These are phyloP conservation scores for Sporothrix curviconia DNA, from an alignment of 2,329 filamentous ascomycete species.

Conservation along the genomic window DNA sequence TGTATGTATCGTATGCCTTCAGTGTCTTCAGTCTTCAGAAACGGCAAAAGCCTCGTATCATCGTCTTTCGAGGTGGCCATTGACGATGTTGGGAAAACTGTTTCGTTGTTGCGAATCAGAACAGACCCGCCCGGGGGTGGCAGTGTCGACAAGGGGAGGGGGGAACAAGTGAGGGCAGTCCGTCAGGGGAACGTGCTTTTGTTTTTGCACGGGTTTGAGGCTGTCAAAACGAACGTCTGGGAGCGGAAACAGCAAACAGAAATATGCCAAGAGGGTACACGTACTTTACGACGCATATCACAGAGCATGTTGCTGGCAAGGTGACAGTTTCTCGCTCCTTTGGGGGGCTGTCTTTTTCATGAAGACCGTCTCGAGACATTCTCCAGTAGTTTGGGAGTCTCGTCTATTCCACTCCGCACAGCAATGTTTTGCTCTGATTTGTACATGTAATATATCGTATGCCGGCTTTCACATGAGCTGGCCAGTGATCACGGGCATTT, in stretches of 20 bases:
- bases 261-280: not conserved
- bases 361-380: too few relatives aligned
- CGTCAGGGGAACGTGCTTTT: too few relatives aligned
- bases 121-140: conserved; percentile 1
- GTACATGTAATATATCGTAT: not conserved
- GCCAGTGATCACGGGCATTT: not conserved
- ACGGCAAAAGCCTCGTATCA: not conserved
- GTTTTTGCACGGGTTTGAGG: not conserved
- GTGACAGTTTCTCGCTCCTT: too few relatives aligned
- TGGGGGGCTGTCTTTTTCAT: too few relatives aligned
- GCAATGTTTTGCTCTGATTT: not conserved
- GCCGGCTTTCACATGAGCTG: too few relatives aligned
- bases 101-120: conserved; percentile 6
- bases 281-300: too few relatives aligned
- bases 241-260: not conserved
- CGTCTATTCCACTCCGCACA: not conserved
- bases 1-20: too few relatives aligned
- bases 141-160: not conserved
- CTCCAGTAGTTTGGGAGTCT: not conserved
- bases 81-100: not conserved
- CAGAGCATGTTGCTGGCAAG: too few relatives aligned
- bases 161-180: not conserved
- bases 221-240: not conserved
- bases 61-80: not conserved
- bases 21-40: not conserved